Conservation (phyloP, 306 rosid genomes). For the Trichosanthes truncata region DNA sequence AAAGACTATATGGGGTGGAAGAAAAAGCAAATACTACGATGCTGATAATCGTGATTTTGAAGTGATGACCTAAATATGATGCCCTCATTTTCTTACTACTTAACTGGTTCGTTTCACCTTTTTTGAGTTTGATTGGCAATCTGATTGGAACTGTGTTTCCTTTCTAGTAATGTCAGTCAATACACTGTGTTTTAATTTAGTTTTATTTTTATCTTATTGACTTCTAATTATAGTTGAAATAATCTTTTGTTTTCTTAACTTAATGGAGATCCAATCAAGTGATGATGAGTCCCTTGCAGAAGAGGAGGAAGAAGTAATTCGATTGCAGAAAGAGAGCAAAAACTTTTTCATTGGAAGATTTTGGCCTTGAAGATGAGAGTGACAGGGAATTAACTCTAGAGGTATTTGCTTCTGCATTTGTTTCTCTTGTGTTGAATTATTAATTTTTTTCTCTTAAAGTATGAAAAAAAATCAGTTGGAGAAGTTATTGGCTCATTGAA, state of each 20-base stretch:
- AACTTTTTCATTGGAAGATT: constrained; percentile 47
- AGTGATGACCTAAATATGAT: constrained; percentile 30
- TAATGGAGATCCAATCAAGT: constrained; percentile 48
- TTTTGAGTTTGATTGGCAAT: not conserved
- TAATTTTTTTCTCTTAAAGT: not conserved
- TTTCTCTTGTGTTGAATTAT: constrained; percentile 1
- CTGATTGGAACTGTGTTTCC: not conserved
- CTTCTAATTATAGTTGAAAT: constrained; percentile 7
- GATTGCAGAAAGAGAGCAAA: constrained; percentile 49
- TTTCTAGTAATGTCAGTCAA: not conserved
- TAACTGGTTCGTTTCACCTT: not conserved
- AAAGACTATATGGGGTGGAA: constrained; percentile 31
- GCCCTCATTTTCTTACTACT: not conserved
- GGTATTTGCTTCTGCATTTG: constrained; percentile 29
- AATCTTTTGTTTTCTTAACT: not conserved
- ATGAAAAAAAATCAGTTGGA: not conserved
- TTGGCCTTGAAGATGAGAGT: constrained; percentile 47
- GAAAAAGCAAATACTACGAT: constrained; percentile 29
- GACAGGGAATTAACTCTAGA: constrained; percentile 31
- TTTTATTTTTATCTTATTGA: constrained; percentile 1
- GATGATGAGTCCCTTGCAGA: constrained; percentile 67
- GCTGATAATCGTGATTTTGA: constrained; percentile 80
- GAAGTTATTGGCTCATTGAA: not conserved
- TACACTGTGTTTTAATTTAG: not conserved
- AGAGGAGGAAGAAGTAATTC: constrained; percentile 62